Conservation (phyloP, 2,329 filamentous ascomycete species). For the Hymenoscyphus albidus region DNA sequence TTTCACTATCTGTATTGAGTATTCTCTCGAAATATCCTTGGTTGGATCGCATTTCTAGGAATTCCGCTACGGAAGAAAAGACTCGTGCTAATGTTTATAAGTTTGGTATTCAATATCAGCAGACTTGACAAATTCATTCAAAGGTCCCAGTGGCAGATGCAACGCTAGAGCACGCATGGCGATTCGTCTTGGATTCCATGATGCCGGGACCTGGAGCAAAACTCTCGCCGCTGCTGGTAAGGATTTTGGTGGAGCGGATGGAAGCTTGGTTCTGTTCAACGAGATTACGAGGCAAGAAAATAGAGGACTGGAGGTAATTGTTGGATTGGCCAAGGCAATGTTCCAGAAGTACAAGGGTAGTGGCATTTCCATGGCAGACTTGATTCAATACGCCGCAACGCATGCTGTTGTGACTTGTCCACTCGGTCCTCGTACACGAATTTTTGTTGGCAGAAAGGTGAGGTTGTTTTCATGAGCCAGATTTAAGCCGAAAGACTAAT, state of each 20-base stretch:
- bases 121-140: constrained; percentile 19
- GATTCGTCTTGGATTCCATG: constrained; percentile 47
- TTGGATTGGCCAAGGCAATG: constrained; percentile 35
- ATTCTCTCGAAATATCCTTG: not conserved
- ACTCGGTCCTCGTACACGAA: constrained; percentile 48
- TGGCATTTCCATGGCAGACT: constrained; percentile 49
- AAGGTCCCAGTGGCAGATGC: constrained; percentile 30
- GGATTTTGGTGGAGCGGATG: constrained; percentile 44
- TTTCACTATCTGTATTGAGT: not conserved
- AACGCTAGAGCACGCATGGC: constrained; percentile 43
- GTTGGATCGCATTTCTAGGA: not conserved
- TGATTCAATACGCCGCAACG: constrained; percentile 46
- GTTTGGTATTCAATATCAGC: constrained; percentile 20
- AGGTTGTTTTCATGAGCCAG: not conserved
- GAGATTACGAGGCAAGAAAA: constrained; percentile 43
- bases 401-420: constrained; percentile 41
- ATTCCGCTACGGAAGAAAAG: not conserved
- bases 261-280: constrained; percentile 41
- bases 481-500: not conserved
- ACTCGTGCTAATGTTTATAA: not conserved
- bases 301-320: constrained; percentile 45
- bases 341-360: constrained; percentile 38
- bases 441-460: constrained; percentile 46
- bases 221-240: constrained; percentile 11
- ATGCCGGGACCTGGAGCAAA: constrained; percentile 44